Conservation (phyloP, 2,329 filamentous ascomycete species). For the Neonectria hederae region DNA sequence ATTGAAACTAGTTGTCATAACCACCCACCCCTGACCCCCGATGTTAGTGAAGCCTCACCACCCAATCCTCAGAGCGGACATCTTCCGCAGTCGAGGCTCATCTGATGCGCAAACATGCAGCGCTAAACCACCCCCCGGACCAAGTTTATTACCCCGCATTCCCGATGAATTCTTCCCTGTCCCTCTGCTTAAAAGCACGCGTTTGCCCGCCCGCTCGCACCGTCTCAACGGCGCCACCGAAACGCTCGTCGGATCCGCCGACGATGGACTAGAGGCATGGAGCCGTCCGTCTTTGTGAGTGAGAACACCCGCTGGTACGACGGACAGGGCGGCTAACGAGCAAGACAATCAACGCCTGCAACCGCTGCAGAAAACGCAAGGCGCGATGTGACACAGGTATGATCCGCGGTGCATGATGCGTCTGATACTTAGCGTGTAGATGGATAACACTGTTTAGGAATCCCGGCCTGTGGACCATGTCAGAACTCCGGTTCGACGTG, state of each 20-base stretch:
- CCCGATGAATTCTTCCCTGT: neutral
- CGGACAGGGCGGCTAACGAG: neutral
- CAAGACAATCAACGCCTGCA: constrained; percentile 30
- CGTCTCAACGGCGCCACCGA: constrained; percentile 7
- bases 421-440: neutral
- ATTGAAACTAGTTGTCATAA: neutral
- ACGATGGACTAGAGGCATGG: constrained; percentile 17
- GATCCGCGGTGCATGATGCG: neutral
- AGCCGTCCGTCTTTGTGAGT: constrained; percentile 23
- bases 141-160: constrained; percentile 13
- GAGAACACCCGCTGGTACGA: neutral
- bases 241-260: constrained; percentile 7
- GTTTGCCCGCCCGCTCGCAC: neutral
- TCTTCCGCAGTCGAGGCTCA: neutral
- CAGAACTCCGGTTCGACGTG: constrained; percentile 28
- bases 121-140: neutral
- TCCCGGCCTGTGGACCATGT: constrained; percentile 31
- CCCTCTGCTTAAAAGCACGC: neutral
- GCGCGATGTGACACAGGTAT: constrained; percentile 32
- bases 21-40: neutral
- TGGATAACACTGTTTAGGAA: constrained; percentile 16
- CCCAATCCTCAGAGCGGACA: neutral
- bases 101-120: neutral
- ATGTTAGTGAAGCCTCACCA: neutral
- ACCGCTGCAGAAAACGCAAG: constrained; percentile 35